Evolutionary conservation across 768 basidiomycete species (phyloP).

Genomic region (Termitomyces sp.): DNA sequence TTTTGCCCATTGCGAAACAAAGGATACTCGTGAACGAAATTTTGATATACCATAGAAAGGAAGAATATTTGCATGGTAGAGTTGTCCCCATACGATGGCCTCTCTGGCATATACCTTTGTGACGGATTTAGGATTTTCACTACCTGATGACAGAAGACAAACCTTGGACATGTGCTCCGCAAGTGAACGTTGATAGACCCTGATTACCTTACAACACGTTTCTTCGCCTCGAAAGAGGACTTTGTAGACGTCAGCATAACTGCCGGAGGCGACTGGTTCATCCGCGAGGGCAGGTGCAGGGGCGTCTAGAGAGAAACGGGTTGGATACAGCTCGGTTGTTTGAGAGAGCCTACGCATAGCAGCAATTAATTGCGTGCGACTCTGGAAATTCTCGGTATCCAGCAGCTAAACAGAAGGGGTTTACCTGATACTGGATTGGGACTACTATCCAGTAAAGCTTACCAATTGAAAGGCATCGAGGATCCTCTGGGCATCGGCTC

Average conservation of each 20-base stretch:
- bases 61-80: conserved; percentile 16
- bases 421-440: too few species aligned
- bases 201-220: conserved; percentile 9
- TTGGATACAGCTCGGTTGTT: conserved; percentile 4
- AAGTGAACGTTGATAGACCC: not conserved
- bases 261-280: not conserved
- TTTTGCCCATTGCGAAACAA: conserved; percentile 30
- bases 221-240: not conserved
- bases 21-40: conserved; percentile 20
- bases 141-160: not conserved
- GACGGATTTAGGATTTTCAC: not conserved
- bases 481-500: not conserved
- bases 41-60: conserved; percentile 30
- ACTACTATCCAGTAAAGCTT: not conserved
- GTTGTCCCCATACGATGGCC: conserved; percentile 26
- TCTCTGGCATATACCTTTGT: conserved; percentile 14
- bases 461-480: conserved; percentile 11
- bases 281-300: not conserved
- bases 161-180: conserved; percentile 6
- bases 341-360: conserved; percentile 11
- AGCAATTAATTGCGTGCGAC: conserved; percentile 2
- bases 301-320: not conserved
- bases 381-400: conserved; percentile 1
- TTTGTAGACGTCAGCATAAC: conserved; percentile 7
- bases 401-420: not conserved